A percentile compares a stretch with the other conserved stretches of the same genome.
Evolutionary conservation across 306 rosid genomes (phyloP).

Genomic region (Trifolium repens): DNA sequence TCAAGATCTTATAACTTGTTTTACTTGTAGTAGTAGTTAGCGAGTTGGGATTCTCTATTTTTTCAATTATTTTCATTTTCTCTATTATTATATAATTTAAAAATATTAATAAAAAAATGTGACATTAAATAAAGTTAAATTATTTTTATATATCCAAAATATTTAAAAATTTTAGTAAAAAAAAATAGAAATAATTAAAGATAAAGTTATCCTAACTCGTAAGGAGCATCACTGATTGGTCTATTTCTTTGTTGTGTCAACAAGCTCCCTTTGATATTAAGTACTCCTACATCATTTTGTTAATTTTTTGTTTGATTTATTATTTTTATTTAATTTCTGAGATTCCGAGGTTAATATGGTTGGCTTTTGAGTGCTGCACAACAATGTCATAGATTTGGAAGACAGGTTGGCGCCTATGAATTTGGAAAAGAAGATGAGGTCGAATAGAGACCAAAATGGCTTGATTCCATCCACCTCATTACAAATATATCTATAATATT

Average conservation of each 20-base stretch:
- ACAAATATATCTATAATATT: conserved; percentile 12
- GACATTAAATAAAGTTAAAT: too few species aligned
- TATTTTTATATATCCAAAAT: too few species aligned
- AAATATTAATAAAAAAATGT: too few species aligned
- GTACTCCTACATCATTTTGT: background rate
- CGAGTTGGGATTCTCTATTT: too few species aligned
- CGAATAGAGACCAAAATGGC: conserved; percentile 36
- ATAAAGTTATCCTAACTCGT: background rate
- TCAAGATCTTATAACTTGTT: too few species aligned
- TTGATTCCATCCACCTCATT: conserved; percentile 29
- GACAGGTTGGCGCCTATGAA: conserved; percentile 63
- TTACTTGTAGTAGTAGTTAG: background rate
- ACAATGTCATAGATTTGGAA: conserved; percentile 55
- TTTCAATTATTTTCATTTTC: too few species aligned
- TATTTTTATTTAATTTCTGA: conserved; percentile 30
- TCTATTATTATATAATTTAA: too few species aligned
- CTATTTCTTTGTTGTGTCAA: conserved; percentile 46
- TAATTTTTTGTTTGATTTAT: background rate
- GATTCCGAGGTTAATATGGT: conserved; percentile 43
- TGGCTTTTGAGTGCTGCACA: conserved; percentile 36
- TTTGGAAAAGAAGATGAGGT: conserved; percentile 38
- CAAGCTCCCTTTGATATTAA: background rate
- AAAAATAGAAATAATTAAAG: too few species aligned
- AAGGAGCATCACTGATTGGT: conserved; percentile 19
- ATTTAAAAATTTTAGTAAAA: too few species aligned